Percentiles rank a stretch among this genome's conserved stretches.
Conservation (phyloP, 176 grass and related monocot genomes). For the Saccharum officinarum region DNA sequence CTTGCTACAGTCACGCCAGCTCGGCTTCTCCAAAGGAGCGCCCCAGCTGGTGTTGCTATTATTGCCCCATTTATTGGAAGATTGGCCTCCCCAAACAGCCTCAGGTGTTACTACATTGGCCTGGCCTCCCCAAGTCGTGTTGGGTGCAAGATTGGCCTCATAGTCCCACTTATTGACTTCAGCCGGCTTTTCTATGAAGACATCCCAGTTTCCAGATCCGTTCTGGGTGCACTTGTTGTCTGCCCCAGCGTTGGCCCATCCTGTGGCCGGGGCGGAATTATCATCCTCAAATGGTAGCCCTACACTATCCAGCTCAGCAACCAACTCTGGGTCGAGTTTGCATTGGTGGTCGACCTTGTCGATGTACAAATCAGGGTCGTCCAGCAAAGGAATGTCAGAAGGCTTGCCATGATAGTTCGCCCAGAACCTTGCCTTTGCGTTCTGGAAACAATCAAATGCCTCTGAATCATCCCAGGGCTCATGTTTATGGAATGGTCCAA, state of each 20-base stretch:
- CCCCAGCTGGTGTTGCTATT: conserved; percentile 42
- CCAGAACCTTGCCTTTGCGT: conserved; percentile 44
- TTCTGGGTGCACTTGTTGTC: conserved; percentile 18
- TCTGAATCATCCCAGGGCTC: conserved; percentile 49
- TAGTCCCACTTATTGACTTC: conserved; percentile 46
- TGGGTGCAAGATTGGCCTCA: neutral
- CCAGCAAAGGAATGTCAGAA: conserved; percentile 41
- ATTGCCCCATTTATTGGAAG: conserved; percentile 31
- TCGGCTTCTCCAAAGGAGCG: neutral
- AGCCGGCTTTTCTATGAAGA: conserved; percentile 41
- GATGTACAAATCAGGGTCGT: conserved; percentile 44
- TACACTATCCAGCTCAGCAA: conserved; percentile 38
- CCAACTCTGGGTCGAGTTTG: conserved; percentile 39
- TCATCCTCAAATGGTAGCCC: conserved; percentile 24
- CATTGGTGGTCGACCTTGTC: conserved; percentile 40
- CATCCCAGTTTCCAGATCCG: conserved; percentile 45
- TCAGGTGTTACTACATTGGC: neutral
- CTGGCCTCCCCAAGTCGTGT: conserved; percentile 13
- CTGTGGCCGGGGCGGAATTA: neutral
- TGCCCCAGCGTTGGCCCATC: neutral
- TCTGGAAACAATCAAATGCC: conserved; percentile 56
- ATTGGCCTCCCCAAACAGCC: conserved; percentile 22
- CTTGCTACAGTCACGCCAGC: conserved; percentile 6
- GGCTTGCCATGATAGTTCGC: conserved; percentile 46
- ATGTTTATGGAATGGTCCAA: conserved; percentile 15